phyloP scores from a whole-genome alignment of 495 filamentous ascomycete species.

The Arthonia radiata region DNA sequence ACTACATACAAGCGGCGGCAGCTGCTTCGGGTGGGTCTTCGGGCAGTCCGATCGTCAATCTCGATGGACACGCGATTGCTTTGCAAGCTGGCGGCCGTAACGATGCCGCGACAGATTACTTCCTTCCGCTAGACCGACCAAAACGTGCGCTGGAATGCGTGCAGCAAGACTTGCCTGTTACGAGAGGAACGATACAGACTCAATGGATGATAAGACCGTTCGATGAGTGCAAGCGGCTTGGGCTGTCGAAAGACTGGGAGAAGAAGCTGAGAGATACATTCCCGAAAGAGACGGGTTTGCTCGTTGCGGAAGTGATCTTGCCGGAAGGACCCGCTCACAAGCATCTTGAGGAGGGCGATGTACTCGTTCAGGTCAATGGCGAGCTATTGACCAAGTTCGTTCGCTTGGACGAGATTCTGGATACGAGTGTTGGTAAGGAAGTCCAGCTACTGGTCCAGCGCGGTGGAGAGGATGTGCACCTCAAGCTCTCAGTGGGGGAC shows the following conservation, averaged over 20 bases:
- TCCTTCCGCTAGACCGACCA: slow-evolving; percentile 79
- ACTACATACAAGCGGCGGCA: slow-evolving; percentile 95
- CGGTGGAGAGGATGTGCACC: slow-evolving; percentile 66
- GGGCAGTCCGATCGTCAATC: slow-evolving; percentile 88
- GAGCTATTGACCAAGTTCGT: slow-evolving; percentile 87
- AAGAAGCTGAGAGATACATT: slow-evolving; percentile 53
- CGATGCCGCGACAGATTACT: slow-evolving; percentile 95
- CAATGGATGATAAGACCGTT: slow-evolving; percentile 96
- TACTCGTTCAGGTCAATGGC: slow-evolving; percentile 84
- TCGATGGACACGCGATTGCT: slow-evolving; percentile 78
- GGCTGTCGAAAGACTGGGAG: slow-evolving; percentile 68
- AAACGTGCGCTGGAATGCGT: slow-evolving; percentile 69
- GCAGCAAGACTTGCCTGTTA: slow-evolving; percentile 43
- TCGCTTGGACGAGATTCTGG: slow-evolving; percentile 76
- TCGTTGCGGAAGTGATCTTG: slow-evolving; percentile 84
- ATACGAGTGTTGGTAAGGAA: slow-evolving; percentile 55
- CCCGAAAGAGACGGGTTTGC: slow-evolving; percentile 85
- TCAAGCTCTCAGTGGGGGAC: slow-evolving; percentile 69
- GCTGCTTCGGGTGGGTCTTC: slow-evolving; percentile 92
- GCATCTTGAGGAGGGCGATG: slow-evolving; percentile 80
- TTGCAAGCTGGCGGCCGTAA: slow-evolving; percentile 83
- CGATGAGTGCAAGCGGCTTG: slow-evolving; percentile 83
- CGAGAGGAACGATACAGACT: slow-evolving; percentile 85
- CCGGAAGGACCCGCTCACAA: slow-evolving; percentile 69
- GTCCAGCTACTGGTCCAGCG: slow-evolving; percentile 61